These are phyloP conservation scores for Macroventuria anomochaeta DNA, from an alignment of 2,329 filamentous ascomycete species.

Conservation along the genomic window DNA sequence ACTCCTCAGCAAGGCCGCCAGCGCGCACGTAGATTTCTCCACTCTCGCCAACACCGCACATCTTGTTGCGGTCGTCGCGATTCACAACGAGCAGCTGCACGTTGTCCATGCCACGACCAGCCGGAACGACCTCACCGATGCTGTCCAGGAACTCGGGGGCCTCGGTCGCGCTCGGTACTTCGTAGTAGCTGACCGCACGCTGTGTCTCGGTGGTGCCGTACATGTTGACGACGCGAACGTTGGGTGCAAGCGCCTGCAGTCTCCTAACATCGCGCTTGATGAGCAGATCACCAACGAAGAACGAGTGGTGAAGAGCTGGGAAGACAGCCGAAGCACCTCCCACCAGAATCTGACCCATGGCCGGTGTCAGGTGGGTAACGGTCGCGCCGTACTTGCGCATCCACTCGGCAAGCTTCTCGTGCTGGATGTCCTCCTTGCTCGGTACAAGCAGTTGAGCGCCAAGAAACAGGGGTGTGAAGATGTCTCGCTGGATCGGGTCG, in stretches of 20 bases:
- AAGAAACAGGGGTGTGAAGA: constrained; percentile 89
- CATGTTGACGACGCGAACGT: constrained; percentile 81
- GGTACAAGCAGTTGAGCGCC: constrained; percentile 82
- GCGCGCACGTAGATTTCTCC: constrained; percentile 86
- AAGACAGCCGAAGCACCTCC: constrained; percentile 81
- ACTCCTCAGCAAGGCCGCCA: constrained; percentile 82
- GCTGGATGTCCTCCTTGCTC: constrained; percentile 80
- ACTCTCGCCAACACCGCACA: constrained; percentile 81
- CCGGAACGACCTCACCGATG: constrained; percentile 79
- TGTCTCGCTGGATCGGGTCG: constrained; percentile 70
- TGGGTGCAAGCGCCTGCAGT: constrained; percentile 77
- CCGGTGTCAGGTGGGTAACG: constrained; percentile 88
- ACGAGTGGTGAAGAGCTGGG: constrained; percentile 75
- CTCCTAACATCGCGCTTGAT: constrained; percentile 81
- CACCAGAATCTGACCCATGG: constrained; percentile 95
- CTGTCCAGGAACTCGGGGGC: constrained; percentile 69
- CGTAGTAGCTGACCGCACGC: constrained; percentile 80
- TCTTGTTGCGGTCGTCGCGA: constrained; percentile 67
- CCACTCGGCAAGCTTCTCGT: constrained; percentile 89
- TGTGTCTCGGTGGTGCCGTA: constrained; percentile 89
- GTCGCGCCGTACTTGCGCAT: constrained; percentile 76
- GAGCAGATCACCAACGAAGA: constrained; percentile 91
- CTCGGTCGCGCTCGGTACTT: constrained; percentile 71
- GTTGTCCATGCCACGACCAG: constrained; percentile 83
- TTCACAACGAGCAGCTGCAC: constrained; percentile 88